phyloP scores from a whole-genome alignment of 352 stramenopile genomes.

The Globisporangium abappressorium region DNA sequence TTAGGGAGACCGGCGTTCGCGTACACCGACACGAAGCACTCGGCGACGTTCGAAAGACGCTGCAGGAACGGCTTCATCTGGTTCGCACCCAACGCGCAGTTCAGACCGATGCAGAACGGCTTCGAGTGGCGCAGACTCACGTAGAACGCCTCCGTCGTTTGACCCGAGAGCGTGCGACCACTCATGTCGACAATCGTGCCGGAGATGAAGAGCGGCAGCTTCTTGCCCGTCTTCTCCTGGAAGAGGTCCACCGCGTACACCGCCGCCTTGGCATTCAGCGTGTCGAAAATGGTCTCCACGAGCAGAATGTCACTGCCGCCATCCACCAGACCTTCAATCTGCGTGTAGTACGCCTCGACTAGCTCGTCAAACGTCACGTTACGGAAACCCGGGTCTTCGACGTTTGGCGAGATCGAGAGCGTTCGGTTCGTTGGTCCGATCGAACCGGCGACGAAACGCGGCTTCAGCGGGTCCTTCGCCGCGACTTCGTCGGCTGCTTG shows the following conservation, averaged over 20 bases:
- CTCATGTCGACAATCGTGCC: slow-evolving; percentile 97
- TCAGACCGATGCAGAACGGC: slow-evolving; percentile 96
- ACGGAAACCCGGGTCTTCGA: slow-evolving; percentile 91
- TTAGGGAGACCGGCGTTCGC: slow-evolving; percentile 97
- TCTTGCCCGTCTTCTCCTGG: slow-evolving; percentile 86
- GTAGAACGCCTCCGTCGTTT: slow-evolving; percentile 97
- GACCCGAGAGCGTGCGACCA: slow-evolving; percentile 94
- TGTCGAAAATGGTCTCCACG: slow-evolving; percentile 98
- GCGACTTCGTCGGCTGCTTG: slow-evolving; percentile 94
- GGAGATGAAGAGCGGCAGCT: slow-evolving; percentile 95
- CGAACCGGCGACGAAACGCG: slow-evolving; percentile 94
- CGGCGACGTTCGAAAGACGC: slow-evolving; percentile 85
- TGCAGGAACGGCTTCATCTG: slow-evolving; percentile 97
- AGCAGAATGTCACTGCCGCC: slow-evolving; percentile 95
- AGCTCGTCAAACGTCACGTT: slow-evolving; percentile 98
- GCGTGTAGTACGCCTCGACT: slow-evolving; percentile 94
- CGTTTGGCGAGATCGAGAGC: slow-evolving; percentile 94
- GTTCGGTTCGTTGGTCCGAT: slow-evolving; percentile 97
- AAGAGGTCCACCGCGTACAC: slow-evolving; percentile 94
- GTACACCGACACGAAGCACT: slow-evolving; percentile 97
- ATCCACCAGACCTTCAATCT: slow-evolving; percentile 93
- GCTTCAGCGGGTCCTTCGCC: slow-evolving; percentile 86
- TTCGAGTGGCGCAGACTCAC: slow-evolving; percentile 94
- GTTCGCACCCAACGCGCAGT: slow-evolving; percentile 94
- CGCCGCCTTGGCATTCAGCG: slow-evolving; percentile 96